These are phyloP conservation scores for Camellia oleifera DNA, from an alignment of 179 eudicot species.

Conservation along the genomic window DNA sequence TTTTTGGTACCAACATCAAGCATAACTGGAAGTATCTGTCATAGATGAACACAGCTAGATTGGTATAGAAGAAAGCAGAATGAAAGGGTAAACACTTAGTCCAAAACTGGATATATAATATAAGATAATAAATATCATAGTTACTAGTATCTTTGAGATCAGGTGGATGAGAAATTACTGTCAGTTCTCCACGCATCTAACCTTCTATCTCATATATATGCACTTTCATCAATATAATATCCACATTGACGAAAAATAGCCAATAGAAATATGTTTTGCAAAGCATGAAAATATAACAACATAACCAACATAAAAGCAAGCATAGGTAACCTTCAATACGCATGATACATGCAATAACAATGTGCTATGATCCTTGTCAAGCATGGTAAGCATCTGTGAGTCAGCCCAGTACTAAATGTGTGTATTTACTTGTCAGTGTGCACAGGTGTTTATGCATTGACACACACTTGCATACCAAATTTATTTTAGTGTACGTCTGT, in stretches of 20 bases:
- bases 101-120: neutral
- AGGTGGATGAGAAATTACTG: neutral
- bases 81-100: neutral
- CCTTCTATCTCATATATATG: neutral
- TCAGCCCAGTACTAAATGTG: neutral
- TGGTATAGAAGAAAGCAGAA: neutral
- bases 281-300: neutral
- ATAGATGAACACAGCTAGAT: constrained; percentile 9
- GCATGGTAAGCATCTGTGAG: neutral
- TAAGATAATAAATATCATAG: neutral
- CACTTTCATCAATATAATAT: neutral
- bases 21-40: constrained; percentile 94
- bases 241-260: neutral
- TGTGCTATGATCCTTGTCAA: neutral
- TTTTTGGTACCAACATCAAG: constrained; percentile 99
- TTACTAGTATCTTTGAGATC: neutral
- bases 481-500: neutral
- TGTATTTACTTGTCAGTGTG: neutral
- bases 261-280: neutral
- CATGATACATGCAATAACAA: neutral
- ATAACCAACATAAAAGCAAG: neutral
- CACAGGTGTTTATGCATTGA: neutral
- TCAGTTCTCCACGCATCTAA: neutral
- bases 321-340: neutral
- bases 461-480: neutral